phyloP scores from a whole-genome alignment of 192 early-diverging fungal species.

The Physocladia obscura region DNA sequence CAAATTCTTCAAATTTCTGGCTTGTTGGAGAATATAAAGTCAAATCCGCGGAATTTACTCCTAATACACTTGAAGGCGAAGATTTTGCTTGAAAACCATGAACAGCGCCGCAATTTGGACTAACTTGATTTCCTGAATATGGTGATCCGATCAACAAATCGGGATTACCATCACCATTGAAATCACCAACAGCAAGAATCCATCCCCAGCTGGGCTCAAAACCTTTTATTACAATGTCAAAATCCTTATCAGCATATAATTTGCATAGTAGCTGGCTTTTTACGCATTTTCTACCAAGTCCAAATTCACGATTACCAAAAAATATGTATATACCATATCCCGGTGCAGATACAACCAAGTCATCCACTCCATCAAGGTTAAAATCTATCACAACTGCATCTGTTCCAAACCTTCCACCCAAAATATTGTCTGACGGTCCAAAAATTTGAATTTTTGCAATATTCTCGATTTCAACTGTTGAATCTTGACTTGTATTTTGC shows the following conservation, averaged over 20 bases:
- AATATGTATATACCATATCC: slow-evolving; percentile 25
- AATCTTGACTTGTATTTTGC: not conserved
- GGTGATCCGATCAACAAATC: slow-evolving; percentile 26
- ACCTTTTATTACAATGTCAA: slow-evolving; percentile 12
- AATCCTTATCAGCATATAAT: slow-evolving; percentile 5
- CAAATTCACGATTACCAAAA: slow-evolving; percentile 2
- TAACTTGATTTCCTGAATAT: not conserved
- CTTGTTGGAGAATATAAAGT: not conserved
- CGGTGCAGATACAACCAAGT: slow-evolving; percentile 74
- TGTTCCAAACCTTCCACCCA: slow-evolving; percentile 66
- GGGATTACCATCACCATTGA: slow-evolving; percentile 7
- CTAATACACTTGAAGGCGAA: not conserved
- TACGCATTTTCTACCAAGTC: not conserved
- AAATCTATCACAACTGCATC: slow-evolving; percentile 75
- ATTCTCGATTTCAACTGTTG: not conserved
- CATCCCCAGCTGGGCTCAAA: no score
- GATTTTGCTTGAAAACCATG: slow-evolving; percentile 8
- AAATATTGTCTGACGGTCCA: not conserved
- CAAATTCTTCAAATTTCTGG: slow-evolving; percentile 19
- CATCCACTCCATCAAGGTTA: slow-evolving; percentile 84
- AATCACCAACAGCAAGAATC: slow-evolving; percentile 11
- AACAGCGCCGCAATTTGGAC: slow-evolving; percentile 19
- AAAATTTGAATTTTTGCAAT: not conserved
- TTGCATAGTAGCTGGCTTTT: not conserved
- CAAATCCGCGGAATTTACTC: slow-evolving; percentile 10